Percentiles rank a stretch among this genome's conserved stretches.
Evolutionary conservation across 2,329 filamentous ascomycete species (phyloP).

Genomic region (Hymenoscyphus fraxineus): DNA sequence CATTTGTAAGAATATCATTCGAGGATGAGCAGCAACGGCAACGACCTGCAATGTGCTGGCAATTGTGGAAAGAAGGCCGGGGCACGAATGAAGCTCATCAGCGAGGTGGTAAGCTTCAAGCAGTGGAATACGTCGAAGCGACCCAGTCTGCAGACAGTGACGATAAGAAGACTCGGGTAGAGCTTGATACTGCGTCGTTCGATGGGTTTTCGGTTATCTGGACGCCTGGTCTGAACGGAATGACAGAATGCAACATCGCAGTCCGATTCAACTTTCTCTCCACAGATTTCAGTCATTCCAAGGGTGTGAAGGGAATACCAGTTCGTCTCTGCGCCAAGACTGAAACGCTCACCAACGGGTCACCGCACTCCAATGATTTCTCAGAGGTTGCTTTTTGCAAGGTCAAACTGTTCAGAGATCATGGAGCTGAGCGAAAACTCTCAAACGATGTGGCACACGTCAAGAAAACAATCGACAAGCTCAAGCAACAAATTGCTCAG

Average conservation of each 20-base stretch:
- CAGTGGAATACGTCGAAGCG: constrained; percentile 85
- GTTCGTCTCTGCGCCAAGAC: constrained; percentile 92
- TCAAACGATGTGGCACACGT: constrained; percentile 93
- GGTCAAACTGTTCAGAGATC: constrained; percentile 94
- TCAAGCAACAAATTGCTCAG: constrained; percentile 89
- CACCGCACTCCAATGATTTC: constrained; percentile 44
- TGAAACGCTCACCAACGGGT: constrained; percentile 55
- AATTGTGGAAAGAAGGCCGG: constrained; percentile 91
- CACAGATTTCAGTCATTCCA: constrained; percentile 97
- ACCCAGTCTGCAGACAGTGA: constrained; percentile 57
- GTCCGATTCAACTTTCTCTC: constrained; percentile 98
- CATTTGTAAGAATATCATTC: constrained; percentile 91
- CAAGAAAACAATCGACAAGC: constrained; percentile 93
- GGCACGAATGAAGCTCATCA: constrained; percentile 96
- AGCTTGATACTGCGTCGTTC: constrained; percentile 75
- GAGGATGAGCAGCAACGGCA: constrained; percentile 91
- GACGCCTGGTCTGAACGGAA: constrained; percentile 67
- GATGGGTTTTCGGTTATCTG: constrained; percentile 92
- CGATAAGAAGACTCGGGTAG: constrained; percentile 63
- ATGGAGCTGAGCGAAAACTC: constrained; percentile 90
- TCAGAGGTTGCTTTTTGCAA: constrained; percentile 90
- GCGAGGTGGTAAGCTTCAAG: constrained; percentile 84
- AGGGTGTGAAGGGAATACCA: constrained; percentile 96
- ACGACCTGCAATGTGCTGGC: constrained; percentile 80
- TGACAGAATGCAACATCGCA: constrained; percentile 76